phyloP scores from a whole-genome alignment of 169 alveolate genomes.

The Ichthyophthirius multifiliis region DNA sequence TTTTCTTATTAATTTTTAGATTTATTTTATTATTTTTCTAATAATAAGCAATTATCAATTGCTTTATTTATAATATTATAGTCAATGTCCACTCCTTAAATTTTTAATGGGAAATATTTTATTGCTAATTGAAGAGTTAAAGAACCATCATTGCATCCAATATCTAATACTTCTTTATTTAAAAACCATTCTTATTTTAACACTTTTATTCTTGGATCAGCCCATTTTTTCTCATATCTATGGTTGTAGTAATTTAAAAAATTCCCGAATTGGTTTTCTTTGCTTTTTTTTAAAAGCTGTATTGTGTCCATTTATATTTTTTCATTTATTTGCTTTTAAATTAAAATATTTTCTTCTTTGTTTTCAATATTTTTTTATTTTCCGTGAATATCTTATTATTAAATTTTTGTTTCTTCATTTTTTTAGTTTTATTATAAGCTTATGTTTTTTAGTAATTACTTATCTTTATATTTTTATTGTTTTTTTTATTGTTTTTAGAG shows the following conservation, averaged over 20 bases:
- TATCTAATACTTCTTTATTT: slow-evolving; percentile 55
- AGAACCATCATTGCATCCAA: slow-evolving; percentile 72
- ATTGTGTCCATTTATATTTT: neutral
- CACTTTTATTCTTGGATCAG: slow-evolving; percentile 46
- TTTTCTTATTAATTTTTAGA: slow-evolving; percentile 12
- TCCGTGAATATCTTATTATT: no score
- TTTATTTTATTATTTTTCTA: slow-evolving; percentile 1
- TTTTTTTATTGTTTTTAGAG: no score
- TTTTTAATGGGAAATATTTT: slow-evolving; percentile 35
- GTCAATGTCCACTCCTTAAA: slow-evolving; percentile 65
- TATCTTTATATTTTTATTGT: no score
- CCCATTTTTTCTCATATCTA: slow-evolving; percentile 37
- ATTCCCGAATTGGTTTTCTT: slow-evolving; percentile 49
- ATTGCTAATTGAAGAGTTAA: slow-evolving; percentile 52
- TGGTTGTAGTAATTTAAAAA: slow-evolving; percentile 18
- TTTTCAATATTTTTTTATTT: no score
- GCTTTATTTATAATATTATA: slow-evolving; percentile 49
- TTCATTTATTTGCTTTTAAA: no score
- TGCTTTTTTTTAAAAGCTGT: neutral
- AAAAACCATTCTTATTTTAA: slow-evolving; percentile 34
- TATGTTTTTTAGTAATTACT: no score
- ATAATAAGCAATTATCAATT: neutral
- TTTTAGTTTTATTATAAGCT: no score
- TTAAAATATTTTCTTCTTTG: no score
- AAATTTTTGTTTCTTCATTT: no score